phyloP scores from a whole-genome alignment of 768 basidiomycete species.

The Rhodotorula paludigena region DNA sequence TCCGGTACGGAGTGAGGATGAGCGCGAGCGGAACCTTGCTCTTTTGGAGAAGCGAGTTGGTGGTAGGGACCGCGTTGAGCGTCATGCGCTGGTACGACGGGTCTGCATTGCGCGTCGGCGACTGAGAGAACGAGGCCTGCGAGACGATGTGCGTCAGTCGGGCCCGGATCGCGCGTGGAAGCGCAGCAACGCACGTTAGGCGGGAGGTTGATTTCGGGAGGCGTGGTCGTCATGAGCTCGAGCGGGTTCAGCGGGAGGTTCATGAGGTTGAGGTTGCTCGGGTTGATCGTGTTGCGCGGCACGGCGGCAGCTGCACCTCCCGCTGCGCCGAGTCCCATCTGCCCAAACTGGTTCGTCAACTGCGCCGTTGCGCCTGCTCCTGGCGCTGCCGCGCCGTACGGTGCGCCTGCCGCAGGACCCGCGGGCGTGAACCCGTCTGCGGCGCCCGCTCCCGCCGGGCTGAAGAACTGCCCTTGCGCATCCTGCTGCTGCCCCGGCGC shows the following conservation, averaged over 20 bases:
- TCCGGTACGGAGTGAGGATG: conserved; percentile 83
- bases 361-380: conserved; percentile 49
- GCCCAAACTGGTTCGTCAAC: conserved; percentile 75
- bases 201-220: conserved; percentile 84
- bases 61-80: conserved; percentile 85
- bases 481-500: too few relatives aligned
- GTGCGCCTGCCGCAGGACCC: conserved; percentile 4
- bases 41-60: conserved; percentile 78
- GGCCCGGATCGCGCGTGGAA: too few relatives aligned
- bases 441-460: conserved; percentile 9
- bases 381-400: conserved; percentile 19
- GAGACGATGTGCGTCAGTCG: background rate
- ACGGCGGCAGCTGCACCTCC: conserved; percentile 18
- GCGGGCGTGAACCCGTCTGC: background rate
- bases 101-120: conserved; percentile 76
- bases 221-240: conserved; percentile 64
- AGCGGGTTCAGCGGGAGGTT: conserved; percentile 86
- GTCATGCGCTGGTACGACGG: conserved; percentile 87
- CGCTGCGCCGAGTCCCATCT: conserved; percentile 77
- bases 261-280: conserved; percentile 80
- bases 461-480: conserved; percentile 19
- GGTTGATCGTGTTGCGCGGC: conserved; percentile 14
- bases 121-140: conserved; percentile 66
- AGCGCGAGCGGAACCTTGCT: conserved; percentile 73
- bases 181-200: conserved; percentile 54